These are phyloP conservation scores for Orbilia blumenaviensis DNA, from an alignment of 2,329 filamentous ascomycete genomes.

Conservation along the genomic window DNA sequence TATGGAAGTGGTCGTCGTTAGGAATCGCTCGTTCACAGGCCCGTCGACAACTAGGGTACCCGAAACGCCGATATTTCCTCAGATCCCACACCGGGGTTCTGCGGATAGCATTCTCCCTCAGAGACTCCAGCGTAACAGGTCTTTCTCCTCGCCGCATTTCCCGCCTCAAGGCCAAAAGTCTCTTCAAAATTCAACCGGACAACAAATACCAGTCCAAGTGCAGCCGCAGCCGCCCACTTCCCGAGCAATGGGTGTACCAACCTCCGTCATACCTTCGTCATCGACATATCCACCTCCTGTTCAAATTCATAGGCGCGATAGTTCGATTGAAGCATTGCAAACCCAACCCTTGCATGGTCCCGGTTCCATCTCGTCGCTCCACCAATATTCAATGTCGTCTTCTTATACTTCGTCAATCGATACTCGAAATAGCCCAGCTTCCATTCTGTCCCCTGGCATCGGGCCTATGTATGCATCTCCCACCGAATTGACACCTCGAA, in stretches of 20 bases:
- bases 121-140: slow-evolving; percentile 37
- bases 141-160: slow-evolving; percentile 50
- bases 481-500: slow-evolving; percentile 42
- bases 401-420: slow-evolving; percentile 47
- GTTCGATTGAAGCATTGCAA: slow-evolving; percentile 42
- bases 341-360: slow-evolving; percentile 14
- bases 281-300: slow-evolving; percentile 34
- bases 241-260: slow-evolving; percentile 33
- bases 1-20: slow-evolving; percentile 44
- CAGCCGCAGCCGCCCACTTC: slow-evolving; percentile 4
- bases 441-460: slow-evolving; percentile 44
- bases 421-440: slow-evolving; percentile 40
- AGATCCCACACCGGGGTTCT: slow-evolving; percentile 47
- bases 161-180: slow-evolving; percentile 14
- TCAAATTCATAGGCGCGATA: slow-evolving; percentile 33
- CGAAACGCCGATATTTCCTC: slow-evolving; percentile 33
- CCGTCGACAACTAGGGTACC: slow-evolving; percentile 42
- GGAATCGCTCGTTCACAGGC: slow-evolving; percentile 49
- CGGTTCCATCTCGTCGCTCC: slow-evolving; percentile 38
- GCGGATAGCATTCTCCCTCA: slow-evolving; percentile 46
- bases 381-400: slow-evolving; percentile 48
- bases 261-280: slow-evolving; percentile 8
- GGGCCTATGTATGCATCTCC: slow-evolving; percentile 48
- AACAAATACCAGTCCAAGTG: slow-evolving; percentile 18
- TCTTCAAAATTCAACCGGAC: slow-evolving; percentile 8